Evolutionary conservation across 192 early-diverging fungal species (phyloP).

Genomic region (Backusella sp.): DNA sequence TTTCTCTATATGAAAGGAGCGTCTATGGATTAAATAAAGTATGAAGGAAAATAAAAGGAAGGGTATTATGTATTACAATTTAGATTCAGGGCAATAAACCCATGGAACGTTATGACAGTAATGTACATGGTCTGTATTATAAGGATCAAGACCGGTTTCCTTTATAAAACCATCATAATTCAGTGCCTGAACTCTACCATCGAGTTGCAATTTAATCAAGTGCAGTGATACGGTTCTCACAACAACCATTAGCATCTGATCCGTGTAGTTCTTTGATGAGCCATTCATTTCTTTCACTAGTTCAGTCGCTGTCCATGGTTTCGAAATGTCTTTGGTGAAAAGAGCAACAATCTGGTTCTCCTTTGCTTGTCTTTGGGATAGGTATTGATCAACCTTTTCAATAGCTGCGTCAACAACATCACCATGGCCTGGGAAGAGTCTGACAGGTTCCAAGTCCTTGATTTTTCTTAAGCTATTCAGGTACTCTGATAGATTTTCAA

Average conservation of each 20-base stretch:
- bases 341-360: constrained; percentile 68
- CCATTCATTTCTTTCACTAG: not conserved
- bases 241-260: not conserved
- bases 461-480: constrained; percentile 63
- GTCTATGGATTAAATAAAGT: not conserved
- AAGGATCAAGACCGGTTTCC: not conserved
- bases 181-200: not conserved
- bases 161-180: not conserved
- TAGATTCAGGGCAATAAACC: not conserved
- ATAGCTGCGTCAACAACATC: constrained; percentile 65
- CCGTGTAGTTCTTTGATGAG: not conserved
- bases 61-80: not conserved
- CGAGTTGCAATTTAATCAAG: not conserved
- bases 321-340: not conserved
- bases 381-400: constrained; percentile 68
- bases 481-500: constrained; percentile 69
- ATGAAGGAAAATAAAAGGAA: not conserved
- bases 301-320: not conserved
- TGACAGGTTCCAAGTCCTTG: constrained; percentile 36
- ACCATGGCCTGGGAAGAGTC: constrained; percentile 72
- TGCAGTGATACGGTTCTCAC: not conserved
- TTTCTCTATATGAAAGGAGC: not conserved
- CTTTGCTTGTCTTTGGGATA: constrained; percentile 66
- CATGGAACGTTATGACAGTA: not conserved
- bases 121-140: not conserved